Evolutionary conservation across 352 stramenopile genomes (phyloP).

Genomic region (Phytophthora boehmeriae): DNA sequence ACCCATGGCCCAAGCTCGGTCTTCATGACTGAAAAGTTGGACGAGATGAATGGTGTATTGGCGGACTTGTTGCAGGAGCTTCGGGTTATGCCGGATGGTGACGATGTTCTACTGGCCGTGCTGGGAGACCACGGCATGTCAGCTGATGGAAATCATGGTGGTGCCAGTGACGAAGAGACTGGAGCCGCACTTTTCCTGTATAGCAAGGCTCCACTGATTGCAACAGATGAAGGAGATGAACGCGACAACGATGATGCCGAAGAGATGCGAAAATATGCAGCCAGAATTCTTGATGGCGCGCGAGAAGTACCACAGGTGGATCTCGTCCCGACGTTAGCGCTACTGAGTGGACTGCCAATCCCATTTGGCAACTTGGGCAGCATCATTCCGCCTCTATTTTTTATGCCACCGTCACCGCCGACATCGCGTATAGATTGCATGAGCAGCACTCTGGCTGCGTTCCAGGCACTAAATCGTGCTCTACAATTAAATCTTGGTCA

Average conservation of each 20-base stretch:
- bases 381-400: slow-evolving; percentile 93
- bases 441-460: slow-evolving; percentile 27
- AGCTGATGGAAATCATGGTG: slow-evolving; percentile 97
- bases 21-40: slow-evolving; percentile 95
- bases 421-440: neutral
- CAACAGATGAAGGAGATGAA: neutral
- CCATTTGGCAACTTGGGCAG: slow-evolving; percentile 96
- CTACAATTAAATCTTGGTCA: slow-evolving; percentile 86
- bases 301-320: slow-evolving; percentile 93
- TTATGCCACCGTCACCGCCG: slow-evolving; percentile 24
- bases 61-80: slow-evolving; percentile 70
- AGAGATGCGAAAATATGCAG: slow-evolving; percentile 29
- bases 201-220: slow-evolving; percentile 54
- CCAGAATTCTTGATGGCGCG: slow-evolving; percentile 30
- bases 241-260: slow-evolving; percentile 4
- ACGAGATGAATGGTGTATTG: slow-evolving; percentile 96
- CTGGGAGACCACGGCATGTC: slow-evolving; percentile 99
- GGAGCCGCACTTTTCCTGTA: slow-evolving; percentile 96
- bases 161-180: slow-evolving; percentile 95
- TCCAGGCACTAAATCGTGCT: slow-evolving; percentile 66
- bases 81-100: slow-evolving; percentile 47
- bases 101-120: slow-evolving; percentile 91
- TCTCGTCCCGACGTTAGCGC: slow-evolving; percentile 94
- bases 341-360: slow-evolving; percentile 95
- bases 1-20: slow-evolving; percentile 94